Conservation (phyloP, 164 flowering plant species). For the Malania oleifera region DNA sequence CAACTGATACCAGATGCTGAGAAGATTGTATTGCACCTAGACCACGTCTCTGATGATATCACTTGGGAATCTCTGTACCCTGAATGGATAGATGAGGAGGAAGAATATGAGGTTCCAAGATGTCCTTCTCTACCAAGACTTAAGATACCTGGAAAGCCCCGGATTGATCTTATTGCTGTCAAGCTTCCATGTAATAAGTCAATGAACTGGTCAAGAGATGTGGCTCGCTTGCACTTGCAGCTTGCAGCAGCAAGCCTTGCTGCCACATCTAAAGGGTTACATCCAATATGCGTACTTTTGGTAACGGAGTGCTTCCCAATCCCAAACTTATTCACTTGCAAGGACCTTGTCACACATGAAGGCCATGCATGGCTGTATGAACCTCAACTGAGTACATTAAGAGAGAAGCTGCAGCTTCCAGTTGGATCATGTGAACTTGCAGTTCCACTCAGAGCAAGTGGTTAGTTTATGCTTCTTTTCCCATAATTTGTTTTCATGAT, state of each 20-base stretch:
- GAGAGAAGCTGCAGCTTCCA: conserved; percentile 49
- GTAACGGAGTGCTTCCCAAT: conserved; percentile 50
- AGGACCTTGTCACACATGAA: conserved; percentile 40
- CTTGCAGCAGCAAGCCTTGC: conserved; percentile 57
- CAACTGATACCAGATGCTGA: conserved; percentile 23
- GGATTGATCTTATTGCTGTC: conserved; percentile 46
- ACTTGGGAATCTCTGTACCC: conserved; percentile 60
- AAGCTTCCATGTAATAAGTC: conserved; percentile 48
- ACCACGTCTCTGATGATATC: conserved; percentile 27
- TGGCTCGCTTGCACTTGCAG: conserved; percentile 59
- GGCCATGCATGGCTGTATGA: conserved; percentile 45
- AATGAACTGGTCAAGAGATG: conserved; percentile 52
- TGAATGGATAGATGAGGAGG: conserved; percentile 72
- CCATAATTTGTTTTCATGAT: neutral
- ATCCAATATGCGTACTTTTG: conserved; percentile 37
- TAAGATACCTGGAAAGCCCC: conserved; percentile 19
- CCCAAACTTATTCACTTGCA: conserved; percentile 58
- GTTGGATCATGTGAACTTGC: conserved; percentile 62
- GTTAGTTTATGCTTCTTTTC: conserved; percentile 19
- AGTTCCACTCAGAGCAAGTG: conserved; percentile 38
- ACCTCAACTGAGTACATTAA: conserved; percentile 31
- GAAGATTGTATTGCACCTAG: conserved; percentile 31
- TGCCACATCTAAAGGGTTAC: conserved; percentile 27
- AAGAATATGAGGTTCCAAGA: conserved; percentile 46
- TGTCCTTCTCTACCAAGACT: conserved; percentile 40